Evolutionary conservation across 176 grass and related monocot species (phyloP).

Genomic region (Puccinellia tenuiflora): DNA sequence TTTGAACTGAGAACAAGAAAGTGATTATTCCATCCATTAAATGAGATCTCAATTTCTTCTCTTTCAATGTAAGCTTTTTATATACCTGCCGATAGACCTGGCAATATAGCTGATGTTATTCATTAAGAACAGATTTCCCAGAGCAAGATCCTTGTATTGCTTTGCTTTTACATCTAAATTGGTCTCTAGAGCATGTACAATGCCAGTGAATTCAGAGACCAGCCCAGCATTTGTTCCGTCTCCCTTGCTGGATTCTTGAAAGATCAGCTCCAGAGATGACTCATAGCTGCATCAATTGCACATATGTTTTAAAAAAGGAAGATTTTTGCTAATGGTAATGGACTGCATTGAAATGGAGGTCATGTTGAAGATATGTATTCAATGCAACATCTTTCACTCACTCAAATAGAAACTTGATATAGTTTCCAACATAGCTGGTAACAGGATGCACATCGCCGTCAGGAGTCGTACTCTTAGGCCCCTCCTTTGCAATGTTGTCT

Average conservation of each 20-base stretch:
- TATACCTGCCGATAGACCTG: slow-evolving; percentile 59
- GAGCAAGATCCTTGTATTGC: slow-evolving; percentile 39
- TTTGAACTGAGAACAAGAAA: slow-evolving; percentile 45
- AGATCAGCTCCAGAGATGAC: slow-evolving; percentile 39
- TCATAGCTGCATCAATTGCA: slow-evolving; percentile 46
- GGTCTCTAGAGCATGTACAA: slow-evolving; percentile 55
- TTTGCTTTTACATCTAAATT: slow-evolving; percentile 62
- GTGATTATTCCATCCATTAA: slow-evolving; percentile 13
- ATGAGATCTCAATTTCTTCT: not conserved
- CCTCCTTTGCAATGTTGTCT: slow-evolving; percentile 51
- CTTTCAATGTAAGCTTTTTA: not conserved
- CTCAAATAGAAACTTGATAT: slow-evolving; percentile 55
- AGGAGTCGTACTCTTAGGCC: slow-evolving; percentile 6
- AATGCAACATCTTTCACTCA: slow-evolving; percentile 33
- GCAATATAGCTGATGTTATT: slow-evolving; percentile 77
- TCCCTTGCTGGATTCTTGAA: slow-evolving; percentile 32
- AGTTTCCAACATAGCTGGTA: slow-evolving; percentile 64
- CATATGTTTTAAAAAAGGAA: not conserved
- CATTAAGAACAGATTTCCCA: slow-evolving; percentile 60
- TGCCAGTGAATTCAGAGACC: slow-evolving; percentile 22
- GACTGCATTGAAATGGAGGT: not conserved
- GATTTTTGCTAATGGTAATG: not conserved
- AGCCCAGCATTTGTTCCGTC: slow-evolving; percentile 38
- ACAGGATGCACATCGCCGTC: slow-evolving; percentile 56
- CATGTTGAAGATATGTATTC: not conserved